Base-by-base conservation (phyloP, 352 stramenopile genomes). In the Phytophthora boehmeriae region DNA sequence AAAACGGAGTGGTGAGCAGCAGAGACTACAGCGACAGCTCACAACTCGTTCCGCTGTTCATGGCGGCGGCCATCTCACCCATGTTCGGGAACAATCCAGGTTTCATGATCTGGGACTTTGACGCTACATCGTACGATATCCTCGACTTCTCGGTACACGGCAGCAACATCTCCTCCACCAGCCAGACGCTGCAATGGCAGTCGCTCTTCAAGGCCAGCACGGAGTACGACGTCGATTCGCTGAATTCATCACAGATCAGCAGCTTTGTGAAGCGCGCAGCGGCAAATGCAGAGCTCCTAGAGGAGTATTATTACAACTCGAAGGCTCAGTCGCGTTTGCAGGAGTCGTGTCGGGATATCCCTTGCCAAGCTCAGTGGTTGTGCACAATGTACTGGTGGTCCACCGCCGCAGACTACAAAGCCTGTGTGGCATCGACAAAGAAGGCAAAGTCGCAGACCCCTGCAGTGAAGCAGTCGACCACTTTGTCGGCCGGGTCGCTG, bases 61-160 rank as follows among this genome's bases (percentile, higher is more conserved):
- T 96, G 16, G 68, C 70, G 13, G 78, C 86, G 0, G 93, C 90
- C 0, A 73, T 98, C 25, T 97, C 92, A n/a, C 92, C 92, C 1
- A 47, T 97, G 1, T 97, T 96, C 39, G 76, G 80, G 5, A 97
- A 94, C 60, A 94, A 98, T 64, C 93, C 93, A 28, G 92, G 84
- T n/a, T 97, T 97, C 46, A 91, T 91, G 75, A 67, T 92, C 36
- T 95, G 86, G 86, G 82, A 93, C 22, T 84, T 86, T 49, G 69
- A 91, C 36, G 60, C 71, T 0, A 66, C 51, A 16, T 90, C 84
- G 1, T 92, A 90, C 56, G 79, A 93, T 1, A 49, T 95, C 11
- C 30, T 90, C 8, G 83, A 93, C 58, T 93, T 76, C 49, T 79
- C 76, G 1, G 84, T 95, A 8, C 86, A 93, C 63, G 86, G 75